Base-by-base conservation (phyloP, 306 rosid genomes). In the Cucurbita moschata region DNA sequence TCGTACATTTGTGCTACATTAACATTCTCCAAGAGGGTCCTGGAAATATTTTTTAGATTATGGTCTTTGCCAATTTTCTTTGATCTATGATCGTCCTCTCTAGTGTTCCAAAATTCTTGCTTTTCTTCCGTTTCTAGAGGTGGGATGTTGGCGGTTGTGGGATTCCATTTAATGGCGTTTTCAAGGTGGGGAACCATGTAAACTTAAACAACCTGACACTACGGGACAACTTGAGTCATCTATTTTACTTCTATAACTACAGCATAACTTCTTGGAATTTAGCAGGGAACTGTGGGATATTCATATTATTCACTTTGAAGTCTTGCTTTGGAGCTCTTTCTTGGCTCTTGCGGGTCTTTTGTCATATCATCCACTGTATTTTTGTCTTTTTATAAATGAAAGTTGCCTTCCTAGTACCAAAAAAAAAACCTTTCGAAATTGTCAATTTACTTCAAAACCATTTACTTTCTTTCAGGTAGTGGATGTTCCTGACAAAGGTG, bases 401-500 rank as follows among this genome's bases (percentile, higher is more conserved):
- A 61, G 23, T 10, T 63, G 5, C 49, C 43, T 40, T 64, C 30
- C 71, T n/a, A n/a, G 38, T 66, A 3, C 10, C 18, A 65, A 12
- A 66, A 44, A 66, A 52, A 42, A 19, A 1, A 10, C 9, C 5
- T 42, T 5, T 11, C 0, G 7, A 23, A 46, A 18, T 19, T 44
- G 10, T 43, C 54, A 38, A 50, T 30, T 44, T 76, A 39, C 50
- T 54, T 44, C 4, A 13, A 55, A 38, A 9, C 8, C 10, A 38
- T 16, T 56, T 44, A 26, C 14, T 69, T 55, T 74, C 70, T 75
- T 21, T 74, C 83, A 88, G 95, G 85, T 85, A 58, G 91, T 88
- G 54, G 85, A 79, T 72, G 82, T 88, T 83, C 86, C 89, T 43
- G 90, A 85, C 78, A 87, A 81, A 85, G 92, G 90, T 77, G 77